Percentiles rank a stretch among this genome's conserved stretches.
phyloP scores from a whole-genome alignment of 2,329 filamentous ascomycete species.

The Fusarium pseudoanthophilum region DNA sequence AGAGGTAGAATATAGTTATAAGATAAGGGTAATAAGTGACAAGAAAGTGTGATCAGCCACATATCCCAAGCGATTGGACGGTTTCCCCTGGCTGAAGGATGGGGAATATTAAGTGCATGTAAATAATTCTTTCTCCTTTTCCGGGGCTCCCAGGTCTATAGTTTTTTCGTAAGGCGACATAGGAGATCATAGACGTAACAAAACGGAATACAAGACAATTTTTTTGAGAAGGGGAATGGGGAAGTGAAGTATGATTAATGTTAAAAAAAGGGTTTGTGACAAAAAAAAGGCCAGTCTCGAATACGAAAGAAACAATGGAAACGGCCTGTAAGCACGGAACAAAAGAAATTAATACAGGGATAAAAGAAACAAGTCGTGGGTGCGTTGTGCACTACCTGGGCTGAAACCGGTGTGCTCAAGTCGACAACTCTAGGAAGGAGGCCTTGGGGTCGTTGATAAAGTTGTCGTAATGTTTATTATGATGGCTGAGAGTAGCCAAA shows the following conservation, averaged over 20 bases:
- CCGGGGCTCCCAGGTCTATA: constrained; percentile 43
- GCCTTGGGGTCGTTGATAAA: constrained; percentile 16
- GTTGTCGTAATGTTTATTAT: constrained; percentile 12
- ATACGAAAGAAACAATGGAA: constrained; percentile 32
- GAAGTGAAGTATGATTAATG: constrained; percentile 34
- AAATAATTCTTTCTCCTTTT: constrained; percentile 43
- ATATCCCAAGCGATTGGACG: constrained; percentile 41
- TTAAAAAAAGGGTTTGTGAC: constrained; percentile 31
- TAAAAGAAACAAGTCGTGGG: constrained; percentile 37
- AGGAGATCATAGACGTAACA: constrained; percentile 43
- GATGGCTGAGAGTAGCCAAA: not conserved
- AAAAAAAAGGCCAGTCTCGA: constrained; percentile 36
- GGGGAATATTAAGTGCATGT: constrained; percentile 44
- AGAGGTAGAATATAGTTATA: constrained; percentile 32
- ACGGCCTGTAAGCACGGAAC: constrained; percentile 38
- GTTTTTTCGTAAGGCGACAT: constrained; percentile 42
- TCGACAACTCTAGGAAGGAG: constrained; percentile 28
- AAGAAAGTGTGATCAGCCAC: constrained; percentile 39
- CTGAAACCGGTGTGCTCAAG: constrained; percentile 28
- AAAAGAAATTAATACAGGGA: constrained; percentile 38
- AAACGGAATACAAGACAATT: constrained; percentile 30
- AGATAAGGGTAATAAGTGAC: constrained; percentile 33
- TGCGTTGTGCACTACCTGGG: constrained; percentile 35
- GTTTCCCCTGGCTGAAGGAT: constrained; percentile 38
- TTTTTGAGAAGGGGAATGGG: constrained; percentile 21